These are phyloP conservation scores for Barbatosphaeria neglecta DNA, from an alignment of 495 filamentous ascomycete genomes.

Conservation along the genomic window DNA sequence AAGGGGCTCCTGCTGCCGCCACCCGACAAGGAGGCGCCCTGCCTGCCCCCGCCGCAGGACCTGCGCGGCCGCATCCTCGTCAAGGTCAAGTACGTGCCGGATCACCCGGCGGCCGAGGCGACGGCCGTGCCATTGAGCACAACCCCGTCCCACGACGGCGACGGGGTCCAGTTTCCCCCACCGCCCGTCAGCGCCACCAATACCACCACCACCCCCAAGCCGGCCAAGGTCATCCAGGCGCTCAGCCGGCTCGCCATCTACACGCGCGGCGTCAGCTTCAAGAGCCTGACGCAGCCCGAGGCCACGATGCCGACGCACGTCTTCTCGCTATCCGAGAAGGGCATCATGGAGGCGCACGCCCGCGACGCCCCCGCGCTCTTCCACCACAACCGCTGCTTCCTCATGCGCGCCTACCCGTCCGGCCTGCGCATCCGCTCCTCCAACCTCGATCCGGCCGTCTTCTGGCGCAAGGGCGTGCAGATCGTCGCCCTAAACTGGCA, in stretches of 20 bases:
- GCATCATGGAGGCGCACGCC: conserved; percentile 59
- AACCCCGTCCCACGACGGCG: conserved; percentile 4
- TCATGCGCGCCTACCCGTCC: conserved; percentile 86
- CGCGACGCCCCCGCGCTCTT: conserved; percentile 51
- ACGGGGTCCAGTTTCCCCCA: background rate
- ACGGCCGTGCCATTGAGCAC: conserved; percentile 3
- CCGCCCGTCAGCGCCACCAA: background rate
- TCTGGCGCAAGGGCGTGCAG: conserved; percentile 86
- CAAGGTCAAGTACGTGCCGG: conserved; percentile 69
- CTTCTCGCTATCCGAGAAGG: conserved; percentile 75
- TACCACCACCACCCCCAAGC: conserved; percentile 14
- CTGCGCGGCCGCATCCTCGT: conserved; percentile 72
- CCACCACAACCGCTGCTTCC: conserved; percentile 65
- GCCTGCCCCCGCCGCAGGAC: conserved; percentile 53
- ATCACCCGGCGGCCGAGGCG: conserved; percentile 18
- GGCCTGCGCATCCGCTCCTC: conserved; percentile 72
- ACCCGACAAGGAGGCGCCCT: conserved; percentile 31
- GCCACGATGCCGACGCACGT: conserved; percentile 70
- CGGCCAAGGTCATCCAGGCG: conserved; percentile 62
- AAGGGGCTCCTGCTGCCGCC: conserved; percentile 53
- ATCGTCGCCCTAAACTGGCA: conserved; percentile 95
- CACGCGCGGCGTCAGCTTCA: conserved; percentile 70
- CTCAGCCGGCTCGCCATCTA: conserved; percentile 72
- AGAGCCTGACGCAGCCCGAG: conserved; percentile 46
- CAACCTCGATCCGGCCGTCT: conserved; percentile 70